Base-by-base conservation (phyloP, 2,329 filamentous ascomycete genomes). In the Botrytis aclada region DNA sequence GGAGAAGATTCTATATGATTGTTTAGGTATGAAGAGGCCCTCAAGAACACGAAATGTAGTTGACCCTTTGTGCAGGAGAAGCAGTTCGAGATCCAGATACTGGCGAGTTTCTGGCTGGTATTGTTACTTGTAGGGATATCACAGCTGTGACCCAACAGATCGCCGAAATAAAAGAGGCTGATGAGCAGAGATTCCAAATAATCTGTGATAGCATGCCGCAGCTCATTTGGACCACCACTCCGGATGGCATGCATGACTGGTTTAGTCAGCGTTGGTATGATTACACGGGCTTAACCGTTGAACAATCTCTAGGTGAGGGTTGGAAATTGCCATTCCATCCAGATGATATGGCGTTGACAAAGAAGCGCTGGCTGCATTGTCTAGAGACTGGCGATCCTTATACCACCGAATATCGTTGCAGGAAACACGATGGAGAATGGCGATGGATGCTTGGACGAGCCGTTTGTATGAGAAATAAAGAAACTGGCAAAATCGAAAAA, bases 371-470 rank as follows among this genome's bases (percentile, higher is more conserved):
- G 92, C 79, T 82, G 25, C 87, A 88, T 75, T 90, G 87, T 14
- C 82, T 94, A 4, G 81, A 81, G 4, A 94, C 91, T 0, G 93
- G 93, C 4, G 87, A 91, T 16, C 87, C 89, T 20, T 94, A 92
- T 77, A 84, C 85, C 56, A 89, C 88, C 0, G 92, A 95, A 78
- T 94, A 94, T 76, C 87, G 93, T 56, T 93, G 90, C 74, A 86
- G 83, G 69, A 89, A 86, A 73, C 87, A 87, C 67, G 86, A 91
- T 45, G 93, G 92, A 0, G 86, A 91, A 72, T 95, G 89, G 88
- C 86, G 92, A 70, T 95, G 93, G 93, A 93, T 94, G 85, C 83
- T 95, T 4, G 92, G 90, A 18, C 86, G 92, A 61, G 93, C 92
- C 1, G 81, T 92, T 22, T 92, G 93, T 0, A 85, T 94, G 77